Base-by-base conservation (phyloP, 768 basidiomycete genomes). In the Kwoniella bestiolae region DNA sequence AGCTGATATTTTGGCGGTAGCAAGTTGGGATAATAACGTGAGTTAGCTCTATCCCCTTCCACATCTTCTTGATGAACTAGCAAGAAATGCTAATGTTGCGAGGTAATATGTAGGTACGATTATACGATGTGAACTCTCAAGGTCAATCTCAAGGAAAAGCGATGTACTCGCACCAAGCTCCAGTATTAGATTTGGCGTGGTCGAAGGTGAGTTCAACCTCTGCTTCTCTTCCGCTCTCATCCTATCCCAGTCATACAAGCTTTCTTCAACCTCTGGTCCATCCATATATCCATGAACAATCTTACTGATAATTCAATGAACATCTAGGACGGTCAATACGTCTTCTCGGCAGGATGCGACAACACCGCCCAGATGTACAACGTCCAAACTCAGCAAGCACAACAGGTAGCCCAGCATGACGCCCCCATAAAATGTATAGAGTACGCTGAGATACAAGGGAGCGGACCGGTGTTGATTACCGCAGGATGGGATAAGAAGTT, bases 401-500 rank as follows among this genome's bases (percentile, higher is more conserved):
- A 85, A 3, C 92, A 94, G 78, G 89, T 96, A 52, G 93, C 91
- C 21, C 90, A 90, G 66, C 94, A 97, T 68, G 93, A 96, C 79
- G 91, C 89, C 50, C 91, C 91, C 11, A 87, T 95, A 74, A 91
- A 89, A 80, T 88, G 86, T 63, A 88, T 92, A 41, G 85, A 87
- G 59, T 94, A 90, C 87, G 84, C 92, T 57, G 90, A 94, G 67
- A 86, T 89, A 18, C 88, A 87, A 32, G 86, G 86, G 67, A 86
- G 86, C 28, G 68, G 67, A 18, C 66, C 68, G 25, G 67, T 94
- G 67, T 84, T 94, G 21, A 91, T 89, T 12, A 97, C 95, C 1
- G 96, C 94, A 9, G 93, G 92, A 58, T 99, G 96, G 96, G 95
- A 99, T 81, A 95, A 95, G 83, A 95, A 92, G 1, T 82, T 98